Evolutionary conservation across 2,329 filamentous ascomycete genomes (phyloP).

Genomic region (Phialophora chinensis): DNA sequence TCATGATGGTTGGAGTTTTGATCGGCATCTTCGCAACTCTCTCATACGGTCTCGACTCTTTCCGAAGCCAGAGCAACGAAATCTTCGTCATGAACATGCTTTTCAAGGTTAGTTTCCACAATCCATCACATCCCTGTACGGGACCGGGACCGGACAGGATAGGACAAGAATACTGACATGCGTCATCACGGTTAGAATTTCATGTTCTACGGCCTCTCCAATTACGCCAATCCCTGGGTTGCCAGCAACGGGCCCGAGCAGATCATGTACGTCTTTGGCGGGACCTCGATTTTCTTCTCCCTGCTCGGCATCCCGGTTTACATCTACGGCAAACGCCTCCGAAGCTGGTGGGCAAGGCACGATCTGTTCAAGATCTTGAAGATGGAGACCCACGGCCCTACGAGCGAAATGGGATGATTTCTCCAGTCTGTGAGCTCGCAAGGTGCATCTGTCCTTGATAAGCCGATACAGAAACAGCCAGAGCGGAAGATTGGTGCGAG

Average conservation of each 20-base stretch:
- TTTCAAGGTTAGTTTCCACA: slow-evolving; percentile 37
- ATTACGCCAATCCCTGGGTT: slow-evolving; percentile 43
- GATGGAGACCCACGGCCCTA: slow-evolving; percentile 34
- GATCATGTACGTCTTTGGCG: slow-evolving; percentile 44
- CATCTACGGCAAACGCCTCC: slow-evolving; percentile 40
- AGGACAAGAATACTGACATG: neutral
- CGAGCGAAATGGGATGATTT: slow-evolving; percentile 29
- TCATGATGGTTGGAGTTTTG: slow-evolving; percentile 42
- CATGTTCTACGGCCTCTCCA: slow-evolving; percentile 42
- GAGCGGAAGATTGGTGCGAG: too few species aligned
- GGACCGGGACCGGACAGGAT: neutral
- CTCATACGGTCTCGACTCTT: slow-evolving; percentile 41
- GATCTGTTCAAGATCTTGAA: slow-evolving; percentile 35
- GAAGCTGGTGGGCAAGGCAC: slow-evolving; percentile 35
- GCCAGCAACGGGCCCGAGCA: slow-evolving; percentile 36
- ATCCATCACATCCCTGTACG: neutral
- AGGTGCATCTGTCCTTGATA: neutral
- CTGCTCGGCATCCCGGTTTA: slow-evolving; percentile 41
- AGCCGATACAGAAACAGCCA: neutral
- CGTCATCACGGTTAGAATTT: slow-evolving; percentile 38
- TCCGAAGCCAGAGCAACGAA: slow-evolving; percentile 41
- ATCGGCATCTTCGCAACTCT: slow-evolving; percentile 40
- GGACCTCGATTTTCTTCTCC: slow-evolving; percentile 40
- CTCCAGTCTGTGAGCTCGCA: neutral
- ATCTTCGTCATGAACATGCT: slow-evolving; percentile 44